Conservation (phyloP, 2,329 filamentous ascomycete species). For the Fusarium buharicum region DNA sequence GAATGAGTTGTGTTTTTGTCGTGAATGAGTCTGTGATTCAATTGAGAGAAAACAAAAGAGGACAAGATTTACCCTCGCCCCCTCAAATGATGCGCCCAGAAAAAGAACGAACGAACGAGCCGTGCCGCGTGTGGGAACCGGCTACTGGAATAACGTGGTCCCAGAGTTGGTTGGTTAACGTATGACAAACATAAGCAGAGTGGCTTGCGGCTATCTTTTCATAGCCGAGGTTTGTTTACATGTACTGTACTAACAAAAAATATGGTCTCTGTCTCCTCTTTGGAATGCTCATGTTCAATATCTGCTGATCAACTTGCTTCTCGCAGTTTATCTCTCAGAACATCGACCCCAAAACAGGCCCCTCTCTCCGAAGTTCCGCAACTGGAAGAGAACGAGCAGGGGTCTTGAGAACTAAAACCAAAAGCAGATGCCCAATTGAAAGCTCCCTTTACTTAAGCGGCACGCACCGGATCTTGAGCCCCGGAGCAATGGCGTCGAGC, state of each 20-base stretch:
- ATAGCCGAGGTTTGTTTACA: neutral
- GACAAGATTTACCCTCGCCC: constrained; percentile 4
- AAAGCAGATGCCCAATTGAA: neutral
- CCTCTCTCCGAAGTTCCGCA: neutral
- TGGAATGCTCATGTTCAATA: no score
- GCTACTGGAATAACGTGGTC: constrained; percentile 28
- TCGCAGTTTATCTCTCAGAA: neutral
- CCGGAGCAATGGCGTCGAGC: neutral
- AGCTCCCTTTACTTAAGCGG: neutral
- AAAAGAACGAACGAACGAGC: constrained; percentile 1
- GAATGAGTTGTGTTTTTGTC: no score
- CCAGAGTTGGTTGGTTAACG: neutral
- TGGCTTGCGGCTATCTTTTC: neutral
- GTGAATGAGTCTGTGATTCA: neutral
- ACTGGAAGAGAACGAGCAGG: neutral
- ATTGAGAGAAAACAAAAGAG: neutral
- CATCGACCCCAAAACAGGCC: neutral
- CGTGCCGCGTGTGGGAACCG: neutral
- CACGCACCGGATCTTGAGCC: constrained; percentile 2
- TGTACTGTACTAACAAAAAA: no score
- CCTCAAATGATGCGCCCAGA: neutral
- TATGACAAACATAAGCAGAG: neutral
- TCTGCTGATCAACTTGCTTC: no score
- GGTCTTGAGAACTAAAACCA: neutral
- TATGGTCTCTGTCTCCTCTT: no score